These are phyloP conservation scores for Aspergillus ochraceus DNA, from an alignment of 2,329 filamentous ascomycete species.

Conservation along the genomic window DNA sequence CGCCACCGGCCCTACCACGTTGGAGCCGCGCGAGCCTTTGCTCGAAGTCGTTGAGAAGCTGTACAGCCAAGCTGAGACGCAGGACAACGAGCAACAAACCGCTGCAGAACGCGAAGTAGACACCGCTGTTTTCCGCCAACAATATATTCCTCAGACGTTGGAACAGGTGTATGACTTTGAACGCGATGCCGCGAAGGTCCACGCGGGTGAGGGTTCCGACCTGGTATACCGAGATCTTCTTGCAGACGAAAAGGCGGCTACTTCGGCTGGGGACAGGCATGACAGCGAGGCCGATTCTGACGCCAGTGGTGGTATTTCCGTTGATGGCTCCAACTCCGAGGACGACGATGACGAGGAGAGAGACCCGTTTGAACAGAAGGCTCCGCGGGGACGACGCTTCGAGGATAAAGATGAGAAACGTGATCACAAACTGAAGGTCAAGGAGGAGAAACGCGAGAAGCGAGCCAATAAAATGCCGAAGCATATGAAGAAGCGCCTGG, in stretches of 20 bases:
- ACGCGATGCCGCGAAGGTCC: conserved; percentile 77
- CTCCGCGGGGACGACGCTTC: conserved; percentile 78
- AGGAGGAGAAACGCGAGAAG: conserved; percentile 93
- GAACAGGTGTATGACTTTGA: conserved; percentile 97
- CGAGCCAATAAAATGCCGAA: conserved; percentile 96
- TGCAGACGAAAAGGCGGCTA: conserved; percentile 57
- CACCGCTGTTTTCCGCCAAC: conserved; percentile 89
- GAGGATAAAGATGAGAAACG: conserved; percentile 90
- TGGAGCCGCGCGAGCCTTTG: conserved; percentile 55
- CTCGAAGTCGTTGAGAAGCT: conserved; percentile 64
- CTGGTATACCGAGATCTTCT: conserved; percentile 84
- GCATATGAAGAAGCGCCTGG: conserved; percentile 74
- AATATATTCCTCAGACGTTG: conserved; percentile 94
- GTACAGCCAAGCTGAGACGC: conserved; percentile 56
- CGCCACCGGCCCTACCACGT: conserved; percentile 49
- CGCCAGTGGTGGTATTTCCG: conserved; percentile 35
- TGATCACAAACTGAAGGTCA: conserved; percentile 84
- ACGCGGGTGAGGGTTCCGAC: conserved; percentile 70
- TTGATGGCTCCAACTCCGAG: conserved; percentile 35
- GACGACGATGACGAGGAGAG: conserved; percentile 51
- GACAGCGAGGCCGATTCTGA: conserved; percentile 38
- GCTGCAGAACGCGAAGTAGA: conserved; percentile 61
- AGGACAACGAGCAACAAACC: conserved; percentile 49
- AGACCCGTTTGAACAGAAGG: conserved; percentile 61
- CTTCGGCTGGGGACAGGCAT: conserved; percentile 18